A percentile compares a stretch with the other conserved stretches of the same genome.
phyloP scores from a whole-genome alignment of 768 basidiomycete species.

The Boletus edulis region DNA sequence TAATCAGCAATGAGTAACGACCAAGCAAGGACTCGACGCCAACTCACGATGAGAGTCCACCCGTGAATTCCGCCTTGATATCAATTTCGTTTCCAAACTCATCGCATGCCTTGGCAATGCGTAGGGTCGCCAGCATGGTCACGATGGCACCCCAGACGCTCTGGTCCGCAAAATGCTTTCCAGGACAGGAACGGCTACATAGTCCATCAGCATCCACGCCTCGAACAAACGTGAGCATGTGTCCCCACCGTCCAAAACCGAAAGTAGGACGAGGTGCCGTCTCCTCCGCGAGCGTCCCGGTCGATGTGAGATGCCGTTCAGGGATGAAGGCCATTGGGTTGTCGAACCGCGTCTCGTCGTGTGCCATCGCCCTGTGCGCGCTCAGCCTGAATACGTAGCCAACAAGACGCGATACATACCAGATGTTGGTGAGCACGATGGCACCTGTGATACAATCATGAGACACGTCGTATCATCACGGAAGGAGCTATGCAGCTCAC shows the following conservation, averaged over 20 bases:
- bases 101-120: slow-evolving; percentile 26
- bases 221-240: not conserved
- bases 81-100: slow-evolving; percentile 31
- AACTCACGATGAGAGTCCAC: slow-evolving; percentile 19
- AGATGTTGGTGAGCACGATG: slow-evolving; percentile 24
- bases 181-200: slow-evolving; percentile 32
- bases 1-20: not conserved
- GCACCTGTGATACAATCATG: slow-evolving; percentile 7
- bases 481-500: slow-evolving; percentile 5
- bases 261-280: slow-evolving; percentile 2
- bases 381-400: not conserved
- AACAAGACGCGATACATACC: slow-evolving; percentile 10
- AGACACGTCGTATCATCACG: not conserved
- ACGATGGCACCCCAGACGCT: slow-evolving; percentile 33
- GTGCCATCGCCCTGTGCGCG: slow-evolving; percentile 41
- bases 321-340: slow-evolving; percentile 54
- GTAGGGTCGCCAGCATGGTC: slow-evolving; percentile 30
- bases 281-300: slow-evolving; percentile 11
- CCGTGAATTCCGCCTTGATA: slow-evolving; percentile 22
- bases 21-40: not conserved
- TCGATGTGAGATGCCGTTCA: slow-evolving; percentile 45
- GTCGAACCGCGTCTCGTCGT: slow-evolving; percentile 49
- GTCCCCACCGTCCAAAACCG: slow-evolving; percentile 27
- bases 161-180: slow-evolving; percentile 32
- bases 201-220: not conserved